Conservation (phyloP, 805 yeast species). For the Barnettozyma sucrosica region DNA sequence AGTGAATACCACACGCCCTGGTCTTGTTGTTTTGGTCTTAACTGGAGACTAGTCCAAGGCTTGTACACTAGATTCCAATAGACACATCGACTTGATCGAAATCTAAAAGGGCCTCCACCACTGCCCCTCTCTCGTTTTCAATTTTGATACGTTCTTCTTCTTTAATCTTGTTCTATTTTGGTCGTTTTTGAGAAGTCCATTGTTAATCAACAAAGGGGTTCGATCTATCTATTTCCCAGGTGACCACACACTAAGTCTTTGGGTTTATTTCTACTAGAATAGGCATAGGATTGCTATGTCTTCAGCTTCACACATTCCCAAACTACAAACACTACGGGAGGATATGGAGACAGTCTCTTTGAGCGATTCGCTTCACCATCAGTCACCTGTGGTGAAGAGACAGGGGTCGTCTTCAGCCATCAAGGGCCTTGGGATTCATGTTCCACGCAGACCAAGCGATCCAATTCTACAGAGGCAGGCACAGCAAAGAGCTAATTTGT, state of each 20-base stretch:
- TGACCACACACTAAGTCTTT: background rate
- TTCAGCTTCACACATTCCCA: constrained; percentile 1
- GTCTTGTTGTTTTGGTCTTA: background rate
- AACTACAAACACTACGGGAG: constrained; percentile 9
- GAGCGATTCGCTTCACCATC: constrained; percentile 11
- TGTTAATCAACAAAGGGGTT: background rate
- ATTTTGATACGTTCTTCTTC: background rate
- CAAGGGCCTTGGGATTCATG: constrained; percentile 19
- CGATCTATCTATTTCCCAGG: background rate
- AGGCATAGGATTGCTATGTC: background rate
- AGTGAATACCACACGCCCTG: background rate
- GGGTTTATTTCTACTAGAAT: background rate
- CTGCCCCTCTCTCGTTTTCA: background rate
- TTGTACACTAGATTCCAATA: background rate
- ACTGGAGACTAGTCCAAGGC: background rate
- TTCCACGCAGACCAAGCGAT: constrained; percentile 25
- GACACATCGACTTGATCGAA: background rate
- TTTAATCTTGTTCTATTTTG: background rate
- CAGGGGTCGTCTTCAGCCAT: constrained; percentile 7
- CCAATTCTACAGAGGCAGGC: constrained; percentile 12
- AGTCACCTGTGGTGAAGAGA: constrained; percentile 2
- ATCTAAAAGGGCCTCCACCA: background rate
- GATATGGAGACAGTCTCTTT: constrained; percentile 11
- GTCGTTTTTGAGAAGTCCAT: background rate
- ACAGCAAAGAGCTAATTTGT: constrained; percentile 7